These are phyloP conservation scores for Theileria luwenshuni DNA, from an alignment of 169 alveolate genomes.

Conservation along the genomic window DNA sequence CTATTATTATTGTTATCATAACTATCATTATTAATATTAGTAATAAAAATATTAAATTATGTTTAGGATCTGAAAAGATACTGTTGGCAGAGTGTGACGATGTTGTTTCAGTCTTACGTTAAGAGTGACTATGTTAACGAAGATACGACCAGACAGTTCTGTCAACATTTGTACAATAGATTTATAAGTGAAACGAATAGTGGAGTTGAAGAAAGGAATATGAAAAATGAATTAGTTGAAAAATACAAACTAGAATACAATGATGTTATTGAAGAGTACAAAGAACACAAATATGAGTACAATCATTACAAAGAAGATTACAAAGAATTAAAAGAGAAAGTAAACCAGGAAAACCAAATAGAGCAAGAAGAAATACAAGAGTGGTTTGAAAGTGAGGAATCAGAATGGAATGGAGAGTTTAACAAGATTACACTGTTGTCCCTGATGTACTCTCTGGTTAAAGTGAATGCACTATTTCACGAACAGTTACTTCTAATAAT, in stretches of 20 bases:
- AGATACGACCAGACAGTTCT: conserved; percentile 15
- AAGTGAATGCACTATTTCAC: conserved; percentile 26
- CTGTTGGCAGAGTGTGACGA: conserved; percentile 61
- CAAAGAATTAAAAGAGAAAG: too few species aligned
- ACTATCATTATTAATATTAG: too few species aligned
- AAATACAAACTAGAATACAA: neutral
- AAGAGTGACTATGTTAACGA: conserved; percentile 40
- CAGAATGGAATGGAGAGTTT: too few species aligned
- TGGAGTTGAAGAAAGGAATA: neutral
- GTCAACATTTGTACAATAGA: conserved; percentile 23
- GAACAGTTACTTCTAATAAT: conserved; percentile 14
- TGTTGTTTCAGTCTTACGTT: conserved; percentile 62
- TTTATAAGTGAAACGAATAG: conserved; percentile 12
- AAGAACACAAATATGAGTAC: too few species aligned
- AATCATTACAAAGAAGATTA: too few species aligned
- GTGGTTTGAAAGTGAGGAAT: too few species aligned
- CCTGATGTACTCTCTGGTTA: conserved; percentile 53
- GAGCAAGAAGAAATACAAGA: too few species aligned
- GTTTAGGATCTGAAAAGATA: conserved; percentile 30
- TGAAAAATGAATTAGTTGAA: neutral
- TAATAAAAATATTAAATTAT: neutral
- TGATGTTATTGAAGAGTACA: neutral
- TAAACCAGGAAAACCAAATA: too few species aligned
- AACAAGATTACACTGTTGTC: conserved; percentile 47
- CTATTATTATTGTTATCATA: too few species aligned